Evolutionary conservation across 345 rosid genomes (phyloP), one percentile per base, ranked within the genome.

Genomic region (Geranium rotundifolium): DNA sequence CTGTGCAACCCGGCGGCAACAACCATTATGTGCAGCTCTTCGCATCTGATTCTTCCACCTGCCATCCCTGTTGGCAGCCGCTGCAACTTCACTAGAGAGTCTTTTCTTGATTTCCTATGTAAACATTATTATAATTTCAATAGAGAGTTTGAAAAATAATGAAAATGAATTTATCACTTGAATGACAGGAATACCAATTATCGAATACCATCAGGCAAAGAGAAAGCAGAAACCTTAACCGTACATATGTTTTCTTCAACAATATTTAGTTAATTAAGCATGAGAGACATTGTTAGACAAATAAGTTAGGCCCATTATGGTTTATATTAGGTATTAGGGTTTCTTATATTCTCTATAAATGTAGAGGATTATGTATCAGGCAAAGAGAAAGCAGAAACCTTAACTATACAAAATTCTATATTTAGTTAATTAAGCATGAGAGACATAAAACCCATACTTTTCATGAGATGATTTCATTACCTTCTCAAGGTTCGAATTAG

Each of bases 1-100:
- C 77, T 84, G 97, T 57, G 98, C 93, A 75, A 78, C 98, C 63
- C 95, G 86, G 57, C 82, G 89, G 72, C 98, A 92, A 76, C 97
- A 92, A 65, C 98, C 97, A 70, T 92, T 90, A 76, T 87, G 91
- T 66, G 97, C 96, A 67, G 82, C 95, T 75, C 86, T 87, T 64
- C 90, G 84, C 80, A 81, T 89, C 77, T 92, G 98, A 82, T 92
- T 92, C 79, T 77, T 85, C 98, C 98, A 89, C 75, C 85, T 82
- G 71, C 98, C 96, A 79, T 80, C 82, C 71, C 69, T 84, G 76
- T 78, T 85, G 70, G 98, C 98, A 69, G 95, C 85, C 71, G 93
- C 98, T 37, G 79, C 80, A 67, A 78, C 91, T 72, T 92, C 97
- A 71, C 75, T 69, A 29, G 98, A 76, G 72, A 92, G 77, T 69